Percentiles rank a stretch among this genome's conserved stretches.
phyloP scores from a whole-genome alignment of 2,329 filamentous ascomycete species.

The Metarhizium anisopliae region DNA sequence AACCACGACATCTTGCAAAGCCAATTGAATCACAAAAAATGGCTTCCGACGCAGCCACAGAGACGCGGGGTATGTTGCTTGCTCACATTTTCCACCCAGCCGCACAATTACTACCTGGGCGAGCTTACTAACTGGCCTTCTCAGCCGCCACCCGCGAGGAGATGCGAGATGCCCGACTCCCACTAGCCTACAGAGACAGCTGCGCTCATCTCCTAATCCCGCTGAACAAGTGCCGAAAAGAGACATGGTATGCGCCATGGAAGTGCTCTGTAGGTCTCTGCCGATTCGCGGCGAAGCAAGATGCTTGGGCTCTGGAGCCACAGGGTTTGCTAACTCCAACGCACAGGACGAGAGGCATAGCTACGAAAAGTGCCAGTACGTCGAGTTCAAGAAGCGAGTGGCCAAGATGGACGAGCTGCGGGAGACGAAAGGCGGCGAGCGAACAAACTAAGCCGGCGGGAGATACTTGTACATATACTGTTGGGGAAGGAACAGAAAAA shows the following conservation, averaged over 20 bases:
- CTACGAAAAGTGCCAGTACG: slow-evolving; percentile 99
- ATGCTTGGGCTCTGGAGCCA: background rate
- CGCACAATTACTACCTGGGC: background rate
- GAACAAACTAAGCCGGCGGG: slow-evolving; percentile 61
- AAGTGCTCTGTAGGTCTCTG: slow-evolving; percentile 75
- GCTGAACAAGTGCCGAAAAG: slow-evolving; percentile 85
- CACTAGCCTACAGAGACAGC: slow-evolving; percentile 86
- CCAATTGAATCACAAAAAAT: slow-evolving; percentile 28
- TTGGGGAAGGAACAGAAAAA: slow-evolving; percentile 3
- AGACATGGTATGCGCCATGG: slow-evolving; percentile 93
- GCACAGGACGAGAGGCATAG: slow-evolving; percentile 84
- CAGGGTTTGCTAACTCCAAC: background rate
- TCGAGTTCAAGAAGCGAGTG: slow-evolving; percentile 96
- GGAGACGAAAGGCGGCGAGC: slow-evolving; percentile 70
- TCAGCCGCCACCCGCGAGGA: slow-evolving; percentile 76
- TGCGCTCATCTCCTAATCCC: slow-evolving; percentile 93
- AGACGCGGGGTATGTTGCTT: slow-evolving; percentile 28
- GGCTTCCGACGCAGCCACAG: slow-evolving; percentile 26
- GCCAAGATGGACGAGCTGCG: slow-evolving; percentile 97
- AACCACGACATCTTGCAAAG: slow-evolving; percentile 18
- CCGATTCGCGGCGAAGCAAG: background rate
- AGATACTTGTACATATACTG: slow-evolving; percentile 4
- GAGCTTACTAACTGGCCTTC: background rate
- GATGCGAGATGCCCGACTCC: slow-evolving; percentile 86
- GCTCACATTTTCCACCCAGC: background rate